Evolutionary conservation across 148 eudicot genomes (phyloP).

Genomic region (Tetragonia tetragonoides): DNA sequence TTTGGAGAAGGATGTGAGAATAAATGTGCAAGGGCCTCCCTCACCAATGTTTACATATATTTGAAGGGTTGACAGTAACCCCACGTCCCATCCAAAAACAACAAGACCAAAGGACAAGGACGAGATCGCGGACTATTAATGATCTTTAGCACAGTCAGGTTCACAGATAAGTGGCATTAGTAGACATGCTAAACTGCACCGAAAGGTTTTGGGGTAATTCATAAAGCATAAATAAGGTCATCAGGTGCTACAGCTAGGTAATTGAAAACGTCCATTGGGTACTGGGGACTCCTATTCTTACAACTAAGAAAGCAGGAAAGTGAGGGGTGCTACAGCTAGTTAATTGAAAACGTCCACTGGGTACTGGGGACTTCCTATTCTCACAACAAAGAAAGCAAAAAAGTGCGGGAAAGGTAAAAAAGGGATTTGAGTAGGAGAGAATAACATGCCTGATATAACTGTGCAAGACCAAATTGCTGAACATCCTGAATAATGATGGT

Average conservation of each 20-base stretch:
- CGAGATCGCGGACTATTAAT: too few relatives aligned
- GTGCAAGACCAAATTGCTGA: conserved; percentile 97
- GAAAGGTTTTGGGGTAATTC: neutral
- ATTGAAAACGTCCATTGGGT: neutral
- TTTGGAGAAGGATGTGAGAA: neutral
- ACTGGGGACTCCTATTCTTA: neutral
- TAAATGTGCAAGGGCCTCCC: neutral
- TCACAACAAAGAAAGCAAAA: neutral
- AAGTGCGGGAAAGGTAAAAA: neutral
- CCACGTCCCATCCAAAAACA: too few relatives aligned
- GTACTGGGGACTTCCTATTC: neutral
- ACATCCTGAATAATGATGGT: conserved; percentile 93
- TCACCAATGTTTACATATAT: neutral
- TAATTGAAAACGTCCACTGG: neutral
- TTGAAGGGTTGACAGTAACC: too few relatives aligned
- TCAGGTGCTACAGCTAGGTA: neutral
- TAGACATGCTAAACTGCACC: neutral
- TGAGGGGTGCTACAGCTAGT: neutral
- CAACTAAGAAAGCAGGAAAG: neutral
- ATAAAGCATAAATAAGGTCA: neutral
- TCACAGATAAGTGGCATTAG: neutral
- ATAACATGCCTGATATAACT: conserved; percentile 78
- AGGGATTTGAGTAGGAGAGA: neutral
- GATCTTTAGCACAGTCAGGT: neutral
- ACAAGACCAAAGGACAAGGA: too few relatives aligned